These are phyloP conservation scores for Limonium bicolor DNA, from an alignment of 148 eudicot genomes.

Conservation along the genomic window DNA sequence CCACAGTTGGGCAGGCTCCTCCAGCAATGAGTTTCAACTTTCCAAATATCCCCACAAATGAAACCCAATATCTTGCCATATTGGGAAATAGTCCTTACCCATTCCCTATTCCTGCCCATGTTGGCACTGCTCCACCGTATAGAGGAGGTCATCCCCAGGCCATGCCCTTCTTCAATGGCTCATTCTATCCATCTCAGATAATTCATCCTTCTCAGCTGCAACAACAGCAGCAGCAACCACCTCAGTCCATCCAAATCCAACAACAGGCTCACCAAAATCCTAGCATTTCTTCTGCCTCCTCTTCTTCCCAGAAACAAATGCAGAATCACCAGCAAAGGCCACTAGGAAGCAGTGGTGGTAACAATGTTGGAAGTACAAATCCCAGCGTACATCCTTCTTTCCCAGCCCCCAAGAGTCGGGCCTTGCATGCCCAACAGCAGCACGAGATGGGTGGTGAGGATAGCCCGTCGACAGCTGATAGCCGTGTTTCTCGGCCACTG, in stretches of 20 bases:
- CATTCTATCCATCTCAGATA: conserved; percentile 81
- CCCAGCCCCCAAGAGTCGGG: conserved; percentile 28
- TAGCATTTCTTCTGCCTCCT: conserved; percentile 41
- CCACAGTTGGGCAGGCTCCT: conserved; percentile 23
- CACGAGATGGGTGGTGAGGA: conserved; percentile 55
- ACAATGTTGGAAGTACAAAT: conserved; percentile 24
- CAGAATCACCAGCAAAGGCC: conserved; percentile 56
- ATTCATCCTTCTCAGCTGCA: conserved; percentile 80
- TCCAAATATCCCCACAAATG: conserved; percentile 50
- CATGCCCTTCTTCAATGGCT: conserved; percentile 65
- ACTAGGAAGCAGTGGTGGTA: conserved; percentile 22
- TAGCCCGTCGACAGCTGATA: conserved; percentile 73
- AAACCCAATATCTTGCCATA: conserved; percentile 66
- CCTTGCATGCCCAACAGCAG: conserved; percentile 25
- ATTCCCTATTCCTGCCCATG: conserved; percentile 60
- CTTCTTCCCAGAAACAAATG: conserved; percentile 74
- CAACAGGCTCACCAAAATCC: conserved; percentile 41
- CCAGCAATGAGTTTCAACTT: conserved; percentile 75
- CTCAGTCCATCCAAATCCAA: conserved; percentile 28
- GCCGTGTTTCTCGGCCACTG: conserved; percentile 37
- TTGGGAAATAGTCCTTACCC: conserved; percentile 50
- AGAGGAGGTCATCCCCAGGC: conserved; percentile 65
- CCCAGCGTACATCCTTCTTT: conserved; percentile 43
- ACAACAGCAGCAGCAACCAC: conserved; percentile 29
- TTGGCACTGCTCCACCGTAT: conserved; percentile 54